Evolutionary conservation across 495 filamentous ascomycete species (phyloP), one percentile per base, ranked within the genome.

Genomic region (Penicillium bialowiezense): DNA sequence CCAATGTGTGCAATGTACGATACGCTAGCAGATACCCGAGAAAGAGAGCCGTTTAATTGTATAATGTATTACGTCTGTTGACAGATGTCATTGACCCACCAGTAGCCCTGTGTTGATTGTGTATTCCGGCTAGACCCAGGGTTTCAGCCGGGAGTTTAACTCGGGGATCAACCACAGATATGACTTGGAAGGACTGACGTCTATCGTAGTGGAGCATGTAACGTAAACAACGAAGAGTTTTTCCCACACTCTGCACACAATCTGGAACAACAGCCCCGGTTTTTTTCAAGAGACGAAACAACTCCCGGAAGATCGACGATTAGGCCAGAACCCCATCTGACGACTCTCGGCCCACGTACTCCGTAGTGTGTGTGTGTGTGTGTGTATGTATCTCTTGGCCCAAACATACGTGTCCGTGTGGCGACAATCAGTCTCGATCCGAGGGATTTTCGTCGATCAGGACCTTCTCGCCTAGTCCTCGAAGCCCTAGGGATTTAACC

Each of bases 211-310:
- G 23, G 23, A 26, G 23, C 3, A 26, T 28, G 23, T 17, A 15
- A 26, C 31, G 42, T 45, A 45, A 44, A 33, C 31, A 26, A 32
- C 17, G 19, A 35, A 34, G n/a, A 18, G 17, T 10, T 41, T 18
- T 14, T 6, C 13, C 12, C 6, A 26, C 8, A 4, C 8, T 26
- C 23, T 26, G 8, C 8, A 4, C 3, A 26, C 23, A 26, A 8
- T 26, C 32, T 51, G 17, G 48, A 50, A 42, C 35, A 19, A 48
- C 10, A 15, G 12, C 44, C 43, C 31, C 20, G 6, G 9, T 26
- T 38, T 45, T 39, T 29, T 34, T 34, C 55, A 58, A n/a, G 54
- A 50, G 26, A 54, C 43, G 44, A 59, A 59, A 59, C 54, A 45
- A 18, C 36, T 31, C 33, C 32, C 57, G 46, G 56, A 45, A 38